These are phyloP conservation scores for Neotropicomus parvogracilis DNA, from an alignment of 1,284 basidiomycete genomes.

Conservation along the genomic window DNA sequence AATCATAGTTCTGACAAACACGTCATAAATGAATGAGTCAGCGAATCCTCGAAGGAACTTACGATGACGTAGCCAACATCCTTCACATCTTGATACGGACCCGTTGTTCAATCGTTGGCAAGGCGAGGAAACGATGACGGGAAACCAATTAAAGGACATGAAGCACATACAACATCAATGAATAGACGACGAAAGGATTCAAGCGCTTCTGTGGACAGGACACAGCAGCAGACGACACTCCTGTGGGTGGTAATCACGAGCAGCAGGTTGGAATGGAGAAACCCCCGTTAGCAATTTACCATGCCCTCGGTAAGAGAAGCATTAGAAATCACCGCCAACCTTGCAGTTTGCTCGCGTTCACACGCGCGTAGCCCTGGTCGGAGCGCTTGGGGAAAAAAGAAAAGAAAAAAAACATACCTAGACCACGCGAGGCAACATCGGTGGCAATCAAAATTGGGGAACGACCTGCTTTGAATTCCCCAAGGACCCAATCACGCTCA, in stretches of 20 bases:
- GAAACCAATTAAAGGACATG: conserved; percentile 36
- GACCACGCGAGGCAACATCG: conserved; percentile 97
- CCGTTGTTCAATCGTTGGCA: conserved; percentile 33
- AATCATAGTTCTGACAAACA: conserved; percentile 80
- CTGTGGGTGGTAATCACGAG: conserved; percentile 30
- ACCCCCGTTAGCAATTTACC: conserved; percentile 25
- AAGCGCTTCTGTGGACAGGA: conserved; percentile 54
- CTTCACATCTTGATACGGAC: conserved; percentile 76
- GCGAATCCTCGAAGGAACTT: conserved; percentile 39
- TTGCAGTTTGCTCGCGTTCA: conserved; percentile 31
- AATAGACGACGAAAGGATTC: conserved; percentile 38
- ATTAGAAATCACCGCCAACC: conserved; percentile 28
- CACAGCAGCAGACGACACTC: conserved; percentile 25
- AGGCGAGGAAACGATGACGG: conserved; percentile 34
- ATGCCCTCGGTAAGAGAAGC: conserved; percentile 23
- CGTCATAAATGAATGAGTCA: conserved; percentile 23
- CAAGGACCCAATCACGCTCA: conserved; percentile 98
- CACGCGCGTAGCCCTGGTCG: conserved; percentile 25
- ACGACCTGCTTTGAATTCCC: conserved; percentile 97
- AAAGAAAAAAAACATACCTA: conserved; percentile 78
- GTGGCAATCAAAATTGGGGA: conserved; percentile 98
- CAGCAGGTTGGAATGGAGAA: conserved; percentile 20
- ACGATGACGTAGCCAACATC: conserved; percentile 92
- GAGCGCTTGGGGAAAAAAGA: conserved; percentile 29
- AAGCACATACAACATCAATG: conserved; percentile 55